Conservation (phyloP, 202 grass and related monocot species). For the Bolboschoenoplectus hybrid region DNA sequence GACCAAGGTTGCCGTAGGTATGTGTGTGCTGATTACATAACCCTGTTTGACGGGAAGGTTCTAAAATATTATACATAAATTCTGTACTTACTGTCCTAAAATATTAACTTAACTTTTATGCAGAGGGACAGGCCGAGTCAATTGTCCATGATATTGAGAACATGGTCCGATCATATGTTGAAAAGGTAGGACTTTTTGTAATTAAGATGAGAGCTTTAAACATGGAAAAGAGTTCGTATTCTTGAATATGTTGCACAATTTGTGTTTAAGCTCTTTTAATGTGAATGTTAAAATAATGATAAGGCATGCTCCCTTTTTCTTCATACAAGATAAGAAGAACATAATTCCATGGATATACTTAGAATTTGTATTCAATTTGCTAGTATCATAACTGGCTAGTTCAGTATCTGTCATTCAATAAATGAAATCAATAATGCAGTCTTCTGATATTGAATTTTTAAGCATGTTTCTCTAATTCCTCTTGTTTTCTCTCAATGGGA, state of each 20-base stretch:
- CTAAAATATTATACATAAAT: constrained; percentile 27
- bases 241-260: not conserved
- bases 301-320: not conserved
- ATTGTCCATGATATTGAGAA: constrained; percentile 99
- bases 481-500: not conserved
- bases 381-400: not conserved
- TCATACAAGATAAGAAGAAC: not conserved
- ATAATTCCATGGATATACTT: not conserved
- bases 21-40: constrained; percentile 35
- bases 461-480: not conserved
- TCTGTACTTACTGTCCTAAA: constrained; percentile 26
- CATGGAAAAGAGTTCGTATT: not conserved
- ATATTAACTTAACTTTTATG: constrained; percentile 25
- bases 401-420: not conserved
- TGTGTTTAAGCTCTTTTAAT: not conserved
- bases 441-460: constrained; percentile 44
- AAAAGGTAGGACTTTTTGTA: constrained; percentile 61
- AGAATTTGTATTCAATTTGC: not conserved
- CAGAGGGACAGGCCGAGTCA: constrained; percentile 89
- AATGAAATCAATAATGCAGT: constrained; percentile 33
- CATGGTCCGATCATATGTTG: constrained; percentile 96
- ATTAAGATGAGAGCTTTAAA: not conserved
- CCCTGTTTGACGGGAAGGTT: constrained; percentile 16
- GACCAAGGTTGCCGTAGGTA: constrained; percentile 99
- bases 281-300: not conserved